These are phyloP conservation scores for Evansstolkia leycettana DNA, from an alignment of 495 filamentous ascomycete genomes.

Conservation along the genomic window DNA sequence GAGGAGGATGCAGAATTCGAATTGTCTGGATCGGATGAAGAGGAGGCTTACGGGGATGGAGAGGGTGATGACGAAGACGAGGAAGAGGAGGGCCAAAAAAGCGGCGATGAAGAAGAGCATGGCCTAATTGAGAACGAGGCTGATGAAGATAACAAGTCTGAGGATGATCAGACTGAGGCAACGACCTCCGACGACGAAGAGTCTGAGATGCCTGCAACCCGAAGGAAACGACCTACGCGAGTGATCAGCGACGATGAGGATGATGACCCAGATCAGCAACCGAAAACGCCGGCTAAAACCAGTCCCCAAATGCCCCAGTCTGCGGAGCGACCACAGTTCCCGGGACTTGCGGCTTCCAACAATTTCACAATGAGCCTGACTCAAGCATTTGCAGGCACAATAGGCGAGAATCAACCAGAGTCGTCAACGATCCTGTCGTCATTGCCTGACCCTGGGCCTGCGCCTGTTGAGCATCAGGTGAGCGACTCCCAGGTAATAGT, in stretches of 20 bases:
- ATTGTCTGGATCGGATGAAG: constrained; percentile 41
- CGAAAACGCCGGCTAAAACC: constrained; percentile 22
- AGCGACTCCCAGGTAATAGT: constrained; percentile 45
- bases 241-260: constrained; percentile 43
- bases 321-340: constrained; percentile 35
- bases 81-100: constrained; percentile 24
- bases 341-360: constrained; percentile 37
- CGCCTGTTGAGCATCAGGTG: constrained; percentile 26
- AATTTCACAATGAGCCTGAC: constrained; percentile 63
- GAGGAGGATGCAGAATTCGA: constrained; percentile 45
- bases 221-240: constrained; percentile 26
- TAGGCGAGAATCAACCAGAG: constrained; percentile 50
- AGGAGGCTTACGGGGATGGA: constrained; percentile 27
- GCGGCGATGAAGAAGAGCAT: constrained; percentile 23
- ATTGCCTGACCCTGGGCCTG: constrained; percentile 41
- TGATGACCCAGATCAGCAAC: constrained; percentile 21
- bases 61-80: constrained; percentile 38
- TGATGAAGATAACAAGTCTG: constrained; percentile 22
- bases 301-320: constrained; percentile 15
- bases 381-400: constrained; percentile 86
- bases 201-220: constrained; percentile 9
- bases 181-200: constrained; percentile 15
- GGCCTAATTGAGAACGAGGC: constrained; percentile 30
- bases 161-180: constrained; percentile 16
- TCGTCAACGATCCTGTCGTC: constrained; percentile 32